Evolutionary conservation across 2,329 filamentous ascomycete genomes (phyloP).

Genomic region (Apiospora phragmitis): DNA sequence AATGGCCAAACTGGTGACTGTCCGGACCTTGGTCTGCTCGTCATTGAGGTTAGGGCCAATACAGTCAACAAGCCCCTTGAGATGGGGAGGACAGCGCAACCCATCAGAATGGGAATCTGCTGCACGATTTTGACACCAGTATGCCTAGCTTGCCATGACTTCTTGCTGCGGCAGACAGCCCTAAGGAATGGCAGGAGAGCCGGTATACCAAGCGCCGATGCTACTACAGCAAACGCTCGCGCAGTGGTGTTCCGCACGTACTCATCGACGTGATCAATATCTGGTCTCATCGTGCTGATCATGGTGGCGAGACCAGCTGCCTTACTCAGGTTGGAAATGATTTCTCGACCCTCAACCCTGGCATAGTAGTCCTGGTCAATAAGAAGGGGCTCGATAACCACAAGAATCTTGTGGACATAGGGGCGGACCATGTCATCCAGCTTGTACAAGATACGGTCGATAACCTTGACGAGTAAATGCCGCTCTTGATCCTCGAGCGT

Average conservation of each 20-base stretch:
- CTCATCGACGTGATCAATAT: constrained; percentile 97
- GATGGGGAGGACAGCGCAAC: constrained; percentile 90
- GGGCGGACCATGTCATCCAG: constrained; percentile 94
- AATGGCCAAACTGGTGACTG: constrained; percentile 92
- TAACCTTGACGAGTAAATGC: constrained; percentile 97
- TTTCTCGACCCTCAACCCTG: constrained; percentile 95
- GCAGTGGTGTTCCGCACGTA: constrained; percentile 98
- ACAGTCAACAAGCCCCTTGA: constrained; percentile 95
- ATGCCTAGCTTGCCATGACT: constrained; percentile 97
- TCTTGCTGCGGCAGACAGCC: constrained; percentile 96
- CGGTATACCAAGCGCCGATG: constrained; percentile 92
- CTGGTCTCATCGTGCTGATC: constrained; percentile 98
- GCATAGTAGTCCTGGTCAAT: constrained; percentile 99
- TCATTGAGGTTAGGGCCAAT: constrained; percentile 96
- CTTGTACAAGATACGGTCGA: constrained; percentile 97
- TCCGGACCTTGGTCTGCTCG: constrained; percentile 96
- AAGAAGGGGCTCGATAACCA: constrained; percentile 97
- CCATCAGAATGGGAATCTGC: constrained; percentile 98
- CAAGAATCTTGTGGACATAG: constrained; percentile 96
- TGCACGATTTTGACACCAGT: constrained; percentile 99
- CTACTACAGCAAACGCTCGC: constrained; percentile 94
- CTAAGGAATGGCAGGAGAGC: constrained; percentile 92
- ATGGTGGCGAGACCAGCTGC: constrained; percentile 96
- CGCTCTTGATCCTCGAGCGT: constrained; percentile 96
- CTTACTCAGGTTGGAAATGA: constrained; percentile 97